phyloP scores from a whole-genome alignment of 2,329 filamentous ascomycete species.

The Pseudogymnoascus sp. region DNA sequence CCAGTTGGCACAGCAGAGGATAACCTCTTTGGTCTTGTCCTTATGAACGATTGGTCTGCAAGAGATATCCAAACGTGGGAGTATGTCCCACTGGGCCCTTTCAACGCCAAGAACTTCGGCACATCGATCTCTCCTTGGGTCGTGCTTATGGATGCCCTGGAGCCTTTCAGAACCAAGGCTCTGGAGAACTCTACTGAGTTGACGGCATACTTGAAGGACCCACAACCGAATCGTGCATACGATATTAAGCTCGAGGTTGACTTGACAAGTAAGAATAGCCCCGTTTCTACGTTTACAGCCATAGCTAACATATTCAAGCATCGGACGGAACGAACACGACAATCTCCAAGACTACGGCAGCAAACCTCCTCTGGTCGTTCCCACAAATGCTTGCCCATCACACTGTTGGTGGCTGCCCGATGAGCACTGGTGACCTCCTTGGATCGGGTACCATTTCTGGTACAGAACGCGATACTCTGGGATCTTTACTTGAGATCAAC shows the following conservation, averaged over 20 bases:
- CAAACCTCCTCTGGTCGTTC: slow-evolving; percentile 72
- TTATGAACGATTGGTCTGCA: slow-evolving; percentile 85
- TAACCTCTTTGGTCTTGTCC: slow-evolving; percentile 67
- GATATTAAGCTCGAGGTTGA: slow-evolving; percentile 64
- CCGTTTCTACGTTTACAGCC: neutral
- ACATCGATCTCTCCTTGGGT: slow-evolving; percentile 75
- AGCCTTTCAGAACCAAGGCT: slow-evolving; percentile 52
- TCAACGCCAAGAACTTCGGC: slow-evolving; percentile 77
- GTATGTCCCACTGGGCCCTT: slow-evolving; percentile 73
- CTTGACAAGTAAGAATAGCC: slow-evolving; percentile 40
- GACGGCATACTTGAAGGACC: slow-evolving; percentile 58
- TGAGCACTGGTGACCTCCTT: slow-evolving; percentile 66
- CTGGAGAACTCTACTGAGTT: slow-evolving; percentile 46
- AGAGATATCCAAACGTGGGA: slow-evolving; percentile 79
- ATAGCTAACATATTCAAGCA: slow-evolving; percentile 16
- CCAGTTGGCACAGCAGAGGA: slow-evolving; percentile 57
- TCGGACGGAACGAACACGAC: slow-evolving; percentile 44
- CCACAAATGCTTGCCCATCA: slow-evolving; percentile 78
- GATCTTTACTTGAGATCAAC: slow-evolving; percentile 65
- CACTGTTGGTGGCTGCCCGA: slow-evolving; percentile 64
- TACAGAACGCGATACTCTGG: slow-evolving; percentile 46
- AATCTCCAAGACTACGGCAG: slow-evolving; percentile 52
- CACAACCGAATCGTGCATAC: slow-evolving; percentile 49
- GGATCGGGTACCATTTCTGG: slow-evolving; percentile 76
- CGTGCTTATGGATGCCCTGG: slow-evolving; percentile 66